Conservation (phyloP, 495 filamentous ascomycete species). For the Penicillium robsamsonii region DNA sequence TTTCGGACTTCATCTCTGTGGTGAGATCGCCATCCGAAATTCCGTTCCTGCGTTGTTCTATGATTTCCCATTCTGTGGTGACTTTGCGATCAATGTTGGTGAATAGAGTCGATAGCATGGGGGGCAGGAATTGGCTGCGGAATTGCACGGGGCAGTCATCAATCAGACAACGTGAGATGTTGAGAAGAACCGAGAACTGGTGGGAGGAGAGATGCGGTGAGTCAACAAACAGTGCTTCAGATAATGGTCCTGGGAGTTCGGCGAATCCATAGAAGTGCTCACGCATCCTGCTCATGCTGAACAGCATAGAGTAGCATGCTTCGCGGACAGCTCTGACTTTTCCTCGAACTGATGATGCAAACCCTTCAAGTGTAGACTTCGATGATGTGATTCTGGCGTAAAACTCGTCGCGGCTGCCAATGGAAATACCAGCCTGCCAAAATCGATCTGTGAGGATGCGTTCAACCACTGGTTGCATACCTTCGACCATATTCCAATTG, state of each 20-base stretch:
- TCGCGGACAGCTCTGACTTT: constrained; percentile 87
- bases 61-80: constrained; percentile 73
- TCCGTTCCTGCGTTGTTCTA: constrained; percentile 62
- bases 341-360: constrained; percentile 88
- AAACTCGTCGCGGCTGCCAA: constrained; percentile 91
- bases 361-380: constrained; percentile 84
- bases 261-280: constrained; percentile 84
- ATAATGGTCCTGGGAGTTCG: constrained; percentile 80
- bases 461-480: constrained; percentile 73
- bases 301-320: constrained; percentile 88
- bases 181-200: constrained; percentile 86
- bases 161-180: constrained; percentile 80
- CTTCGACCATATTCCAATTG: constrained; percentile 80
- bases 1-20: constrained; percentile 98
- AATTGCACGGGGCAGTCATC: constrained; percentile 83
- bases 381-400: constrained; percentile 88
- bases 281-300: constrained; percentile 84
- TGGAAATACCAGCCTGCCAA: constrained; percentile 97
- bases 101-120: constrained; percentile 78
- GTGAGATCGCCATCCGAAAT: constrained; percentile 68
- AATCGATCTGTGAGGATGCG: constrained; percentile 92
- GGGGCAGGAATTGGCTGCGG: constrained; percentile 78
- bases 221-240: constrained; percentile 79
- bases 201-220: constrained; percentile 84
- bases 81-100: constrained; percentile 83